Base-by-base conservation (phyloP, 768 basidiomycete genomes). In the Suillus tomentosus region DNA sequence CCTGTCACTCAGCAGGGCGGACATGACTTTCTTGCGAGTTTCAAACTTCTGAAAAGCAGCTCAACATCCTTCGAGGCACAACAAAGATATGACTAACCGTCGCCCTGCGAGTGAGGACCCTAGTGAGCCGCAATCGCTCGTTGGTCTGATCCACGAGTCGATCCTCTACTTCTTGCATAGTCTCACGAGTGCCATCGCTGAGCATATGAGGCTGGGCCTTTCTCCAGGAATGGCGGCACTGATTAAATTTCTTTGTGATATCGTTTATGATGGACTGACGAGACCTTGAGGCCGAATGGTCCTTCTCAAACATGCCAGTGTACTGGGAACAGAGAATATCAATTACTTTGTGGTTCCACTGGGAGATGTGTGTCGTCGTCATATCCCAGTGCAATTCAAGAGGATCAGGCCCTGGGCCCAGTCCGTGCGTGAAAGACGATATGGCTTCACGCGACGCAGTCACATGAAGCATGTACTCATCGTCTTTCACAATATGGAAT, bases 311-410 rank as follows among this genome's bases (percentile, higher is more conserved):
- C 2, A 4, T 14, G 48, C 13, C 24, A 50, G 48, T 50, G 15
- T 50, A 50, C 48, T 50, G 48, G 14, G 48, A 50, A 10, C 48
- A 50, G 13, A 50, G 48, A 50, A 50, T 50, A n/a, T 50, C 48
- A 14, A 50, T 50, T 50, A 50, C 24, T 50, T 13, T 50, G 24
- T 50, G 48, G 24, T 50, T 50, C 48, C 48, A 50, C 14, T 50
- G 7, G 48, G 24, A 50, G 48, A 24, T 24, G 48, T 50, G 24
- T 24, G 48, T 50, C 2, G 24, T 50, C 13, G 24, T 50, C 22
- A 50, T 50, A 50, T 50, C 48, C 48, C 48, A 50, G 11, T 50
- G 48, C 48, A 50, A 13, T 50, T 50, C 6, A 14, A 50, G 48
- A 50, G 48, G 48, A 11, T 50, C 9, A 24, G 48, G 48, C 22